These are phyloP conservation scores for Ascoidea asiatica DNA, from an alignment of 805 yeast species.

Conservation along the genomic window DNA sequence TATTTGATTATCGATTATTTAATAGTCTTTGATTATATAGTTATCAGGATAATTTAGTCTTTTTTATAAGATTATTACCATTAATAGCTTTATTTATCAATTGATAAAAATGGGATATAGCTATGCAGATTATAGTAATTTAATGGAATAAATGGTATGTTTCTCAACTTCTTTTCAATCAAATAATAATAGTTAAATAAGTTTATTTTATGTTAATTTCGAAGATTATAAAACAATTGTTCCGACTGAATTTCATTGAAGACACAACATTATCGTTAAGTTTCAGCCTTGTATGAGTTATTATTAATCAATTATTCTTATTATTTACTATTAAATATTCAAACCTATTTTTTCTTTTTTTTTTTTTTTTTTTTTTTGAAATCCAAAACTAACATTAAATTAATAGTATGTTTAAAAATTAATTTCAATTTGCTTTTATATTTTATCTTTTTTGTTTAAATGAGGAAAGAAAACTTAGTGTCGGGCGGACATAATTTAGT, in stretches of 20 bases:
- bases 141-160: too few species aligned
- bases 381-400: slow-evolving; percentile 14
- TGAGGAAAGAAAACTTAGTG: slow-evolving; percentile 18
- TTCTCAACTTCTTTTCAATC: too few species aligned
- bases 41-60: too few species aligned
- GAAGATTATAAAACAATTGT: slow-evolving; percentile 51
- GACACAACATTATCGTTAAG: slow-evolving; percentile 45
- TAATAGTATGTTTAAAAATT: slow-evolving; percentile 15
- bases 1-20: too few species aligned
- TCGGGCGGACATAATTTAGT: slow-evolving; percentile 39
- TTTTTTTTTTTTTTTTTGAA: slow-evolving; percentile 12
- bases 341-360: too few species aligned
- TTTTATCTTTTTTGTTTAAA: not conserved
- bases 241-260: slow-evolving; percentile 43
- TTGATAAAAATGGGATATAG: too few species aligned
- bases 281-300: slow-evolving; percentile 51
- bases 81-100: too few species aligned
- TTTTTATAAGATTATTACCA: too few species aligned
- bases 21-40: too few species aligned
- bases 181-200: too few species aligned
- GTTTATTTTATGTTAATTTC: too few species aligned
- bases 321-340: not conserved
- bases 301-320: not conserved
- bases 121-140: too few species aligned
- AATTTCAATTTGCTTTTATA: not conserved